Base-by-base conservation (phyloP, 2,329 filamentous ascomycete species). In the Pseudogymnoascus sp. region DNA sequence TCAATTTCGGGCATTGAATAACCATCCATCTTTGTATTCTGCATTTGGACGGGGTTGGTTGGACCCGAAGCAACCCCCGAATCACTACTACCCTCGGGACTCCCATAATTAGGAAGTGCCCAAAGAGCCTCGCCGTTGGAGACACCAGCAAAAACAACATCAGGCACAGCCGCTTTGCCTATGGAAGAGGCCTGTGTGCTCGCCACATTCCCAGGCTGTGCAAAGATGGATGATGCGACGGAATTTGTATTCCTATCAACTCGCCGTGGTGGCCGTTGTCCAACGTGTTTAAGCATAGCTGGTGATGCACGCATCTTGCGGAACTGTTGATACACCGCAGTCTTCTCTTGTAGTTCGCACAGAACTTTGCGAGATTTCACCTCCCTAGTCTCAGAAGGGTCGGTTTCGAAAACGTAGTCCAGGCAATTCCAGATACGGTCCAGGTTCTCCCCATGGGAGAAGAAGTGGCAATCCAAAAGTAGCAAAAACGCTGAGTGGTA, bases 401-500 rank as follows among this genome's bases (percentile, higher is more conserved):
- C 80, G 29, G 86, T 75, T 59, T 84, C 81, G 70, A 90, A 92
- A 25, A 89, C 84, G 69, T 85, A 91, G 69, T 92, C 87, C 27
- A 90, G 76, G 67, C 85, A 87, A 35, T 77, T 75, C 87, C 88
- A 90, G 63, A 90, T 87, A 7, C 87, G 81, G 25, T 82, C 79
- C 1, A 84, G 83, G 64, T 88, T 80, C 59, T 78, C 78, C 58
- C 80, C 77, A 33, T 67, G 64, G 7, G 71, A 70, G 42, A 70
- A 68, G 60, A 80, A 75, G 69, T 85, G 87, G 3, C 90, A 75
- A 70, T 92, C 87, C 21, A 84, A 81, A 5, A 89, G 78, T 21
- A 92, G 76, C 1, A 92, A 77, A 33, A 92, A 78, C 0, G 87
- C 86, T 4, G 82, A 80, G 69, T 91, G 88, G 71, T 87, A 90